Evolutionary conservation across 345 rosid species (phyloP).

Genomic region (Anastatica hierochuntica): DNA sequence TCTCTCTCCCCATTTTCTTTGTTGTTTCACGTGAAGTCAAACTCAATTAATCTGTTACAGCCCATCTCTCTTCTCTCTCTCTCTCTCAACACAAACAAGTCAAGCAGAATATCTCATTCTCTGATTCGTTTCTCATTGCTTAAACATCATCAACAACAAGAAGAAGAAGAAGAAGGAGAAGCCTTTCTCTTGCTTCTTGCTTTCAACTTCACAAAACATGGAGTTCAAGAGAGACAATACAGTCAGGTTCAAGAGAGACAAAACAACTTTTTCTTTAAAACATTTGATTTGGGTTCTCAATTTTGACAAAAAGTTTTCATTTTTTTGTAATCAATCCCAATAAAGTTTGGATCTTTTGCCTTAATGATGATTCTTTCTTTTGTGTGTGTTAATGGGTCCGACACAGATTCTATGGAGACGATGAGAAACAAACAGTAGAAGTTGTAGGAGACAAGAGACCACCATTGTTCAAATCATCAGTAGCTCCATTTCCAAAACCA

Average conservation of each 20-base stretch:
- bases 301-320: conserved; percentile 3
- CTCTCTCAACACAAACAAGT: conserved; percentile 15
- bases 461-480: conserved; percentile 38
- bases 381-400: conserved; percentile 2
- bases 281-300: conserved; percentile 4
- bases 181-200: conserved; percentile 6
- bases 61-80: conserved; percentile 8
- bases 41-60: conserved; percentile 24
- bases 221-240: conserved; percentile 40
- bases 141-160: no score
- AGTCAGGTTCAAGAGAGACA: conserved; percentile 48
- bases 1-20: conserved; percentile 2
- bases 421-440: conserved; percentile 24
- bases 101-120: no score
- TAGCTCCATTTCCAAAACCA: conserved; percentile 29
- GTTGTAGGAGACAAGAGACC: conserved; percentile 28
- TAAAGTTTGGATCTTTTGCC: conserved; percentile 6
- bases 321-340: conserved; percentile 21
- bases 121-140: conserved; percentile 11
- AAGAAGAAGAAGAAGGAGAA: neutral
- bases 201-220: conserved; percentile 22
- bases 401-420: conserved; percentile 45
- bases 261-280: conserved; percentile 2
- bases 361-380: neutral
- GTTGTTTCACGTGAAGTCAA: conserved; percentile 22